phyloP scores from a whole-genome alignment of 208 protist genomes.

The Leishmania arabica region DNA sequence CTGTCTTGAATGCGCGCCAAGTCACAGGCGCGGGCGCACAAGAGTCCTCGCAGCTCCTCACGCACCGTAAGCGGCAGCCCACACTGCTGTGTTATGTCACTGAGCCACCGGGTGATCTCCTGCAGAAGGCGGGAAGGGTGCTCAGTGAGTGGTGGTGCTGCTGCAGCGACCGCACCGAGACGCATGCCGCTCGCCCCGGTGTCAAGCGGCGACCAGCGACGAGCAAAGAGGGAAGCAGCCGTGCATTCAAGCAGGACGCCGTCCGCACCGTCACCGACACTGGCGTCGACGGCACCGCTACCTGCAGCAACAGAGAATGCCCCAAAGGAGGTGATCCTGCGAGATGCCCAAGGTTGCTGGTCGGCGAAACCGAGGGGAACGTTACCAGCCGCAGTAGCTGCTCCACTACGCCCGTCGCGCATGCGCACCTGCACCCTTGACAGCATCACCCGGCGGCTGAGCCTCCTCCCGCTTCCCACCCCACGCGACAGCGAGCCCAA shows the following conservation, averaged over 20 bases:
- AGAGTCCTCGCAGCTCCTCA: conserved; percentile 17
- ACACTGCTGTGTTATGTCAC: conserved; percentile 11
- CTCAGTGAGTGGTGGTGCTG: neutral
- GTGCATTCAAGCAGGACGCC: neutral
- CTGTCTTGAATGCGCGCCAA: neutral
- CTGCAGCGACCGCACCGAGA: neutral
- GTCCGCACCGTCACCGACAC: neutral
- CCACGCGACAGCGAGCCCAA: conserved; percentile 10
- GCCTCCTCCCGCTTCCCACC: neutral
- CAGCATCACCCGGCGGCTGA: neutral
- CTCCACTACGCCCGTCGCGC: neutral
- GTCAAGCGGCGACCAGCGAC: neutral
- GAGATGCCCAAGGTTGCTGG: neutral
- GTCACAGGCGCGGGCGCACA: conserved; percentile 10
- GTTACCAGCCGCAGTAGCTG: neutral
- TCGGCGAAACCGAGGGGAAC: neutral
- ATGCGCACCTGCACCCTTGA: conserved; percentile 20
- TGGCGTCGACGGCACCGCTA: neutral
- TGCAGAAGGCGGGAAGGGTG: neutral
- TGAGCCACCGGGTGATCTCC: conserved; percentile 15
- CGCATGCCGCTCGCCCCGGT: neutral
- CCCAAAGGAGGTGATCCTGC: neutral
- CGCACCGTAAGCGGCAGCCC: neutral
- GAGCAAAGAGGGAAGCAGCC: neutral
- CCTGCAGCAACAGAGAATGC: neutral